Evolutionary conservation across 192 early-diverging fungal species (phyloP).

Genomic region (Rhizophagus clarus): DNA sequence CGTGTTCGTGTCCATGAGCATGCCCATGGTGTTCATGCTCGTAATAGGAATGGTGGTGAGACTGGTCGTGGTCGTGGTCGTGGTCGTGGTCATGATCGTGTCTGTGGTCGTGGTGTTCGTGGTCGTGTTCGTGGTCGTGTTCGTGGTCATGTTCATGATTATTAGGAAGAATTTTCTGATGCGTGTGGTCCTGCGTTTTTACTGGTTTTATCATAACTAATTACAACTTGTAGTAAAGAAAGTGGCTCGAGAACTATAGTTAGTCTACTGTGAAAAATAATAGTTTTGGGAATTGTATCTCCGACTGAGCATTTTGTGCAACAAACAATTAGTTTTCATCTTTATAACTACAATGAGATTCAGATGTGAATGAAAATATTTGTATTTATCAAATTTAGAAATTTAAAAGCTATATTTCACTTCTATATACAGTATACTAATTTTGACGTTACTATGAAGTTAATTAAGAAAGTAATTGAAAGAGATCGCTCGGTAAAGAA

Average conservation of each 20-base stretch:
- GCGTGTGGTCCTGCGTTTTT: not conserved
- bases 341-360: too few relatives aligned
- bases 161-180: not conserved
- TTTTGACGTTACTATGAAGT: not conserved
- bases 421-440: too few relatives aligned
- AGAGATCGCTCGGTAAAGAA: slow-evolving; percentile 58
- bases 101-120: slow-evolving; percentile 16
- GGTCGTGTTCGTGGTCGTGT: slow-evolving; percentile 26
- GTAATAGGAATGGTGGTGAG: not conserved
- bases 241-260: not conserved
- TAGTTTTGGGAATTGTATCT: not conserved
- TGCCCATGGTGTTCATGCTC: not conserved
- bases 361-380: too few relatives aligned
- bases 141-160: slow-evolving; percentile 8
- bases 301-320: too few relatives aligned
- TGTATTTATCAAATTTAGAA: too few relatives aligned
- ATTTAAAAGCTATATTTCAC: too few relatives aligned
- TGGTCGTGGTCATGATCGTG: slow-evolving; percentile 17
- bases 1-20: not conserved
- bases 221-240: not conserved
- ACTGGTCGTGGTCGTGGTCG: slow-evolving; percentile 15
- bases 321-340: too few relatives aligned
- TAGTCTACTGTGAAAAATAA: not conserved
- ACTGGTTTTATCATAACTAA: not conserved
- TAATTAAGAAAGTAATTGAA: slow-evolving; percentile 69